Percentiles rank a stretch among this genome's conserved stretches.
phyloP scores from a whole-genome alignment of 192 early-diverging fungal species.

The Haplosporangium gracile region DNA sequence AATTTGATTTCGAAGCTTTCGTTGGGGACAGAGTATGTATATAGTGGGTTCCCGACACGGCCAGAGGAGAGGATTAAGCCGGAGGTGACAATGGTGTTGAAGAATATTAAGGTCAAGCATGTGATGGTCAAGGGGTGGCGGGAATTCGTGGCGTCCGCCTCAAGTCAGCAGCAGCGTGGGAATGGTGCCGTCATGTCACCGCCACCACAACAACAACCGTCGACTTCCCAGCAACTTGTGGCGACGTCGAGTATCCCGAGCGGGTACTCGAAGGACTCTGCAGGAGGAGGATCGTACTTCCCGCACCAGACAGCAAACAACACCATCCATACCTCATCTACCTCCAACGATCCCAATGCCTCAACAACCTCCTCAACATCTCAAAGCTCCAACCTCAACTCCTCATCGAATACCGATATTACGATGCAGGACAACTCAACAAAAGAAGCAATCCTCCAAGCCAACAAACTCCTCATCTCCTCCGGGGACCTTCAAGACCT shows the following conservation, averaged over 20 bases:
- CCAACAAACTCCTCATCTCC: slow-evolving; percentile 28
- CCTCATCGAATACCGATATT: not conserved
- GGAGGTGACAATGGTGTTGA: slow-evolving; percentile 45
- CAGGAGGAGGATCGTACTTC: not conserved
- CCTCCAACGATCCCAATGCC: not conserved
- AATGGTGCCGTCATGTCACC: not conserved
- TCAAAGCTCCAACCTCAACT: not conserved
- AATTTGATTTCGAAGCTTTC: slow-evolving; percentile 43
- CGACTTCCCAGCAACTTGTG: not conserved
- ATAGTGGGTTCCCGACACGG: slow-evolving; percentile 40
- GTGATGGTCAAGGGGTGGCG: slow-evolving; percentile 48
- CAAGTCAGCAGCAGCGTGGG: not conserved
- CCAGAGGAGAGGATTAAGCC: slow-evolving; percentile 47
- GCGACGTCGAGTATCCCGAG: not conserved
- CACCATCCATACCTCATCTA: not conserved
- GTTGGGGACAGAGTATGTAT: slow-evolving; percentile 35
- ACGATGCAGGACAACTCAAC: not conserved
- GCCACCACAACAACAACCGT: not conserved
- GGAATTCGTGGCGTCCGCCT: slow-evolving; percentile 4
- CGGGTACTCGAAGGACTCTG: not conserved
- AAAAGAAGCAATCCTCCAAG: slow-evolving; percentile 44
- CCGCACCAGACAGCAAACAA: not conserved
- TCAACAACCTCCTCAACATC: not conserved
- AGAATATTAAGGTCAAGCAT: slow-evolving; percentile 42
- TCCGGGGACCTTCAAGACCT: slow-evolving; percentile 31